Percentiles rank a stretch among this genome's conserved stretches.
phyloP scores from a whole-genome alignment of 2,329 filamentous ascomycete species.

The Aspergillus ochraceoroseus region DNA sequence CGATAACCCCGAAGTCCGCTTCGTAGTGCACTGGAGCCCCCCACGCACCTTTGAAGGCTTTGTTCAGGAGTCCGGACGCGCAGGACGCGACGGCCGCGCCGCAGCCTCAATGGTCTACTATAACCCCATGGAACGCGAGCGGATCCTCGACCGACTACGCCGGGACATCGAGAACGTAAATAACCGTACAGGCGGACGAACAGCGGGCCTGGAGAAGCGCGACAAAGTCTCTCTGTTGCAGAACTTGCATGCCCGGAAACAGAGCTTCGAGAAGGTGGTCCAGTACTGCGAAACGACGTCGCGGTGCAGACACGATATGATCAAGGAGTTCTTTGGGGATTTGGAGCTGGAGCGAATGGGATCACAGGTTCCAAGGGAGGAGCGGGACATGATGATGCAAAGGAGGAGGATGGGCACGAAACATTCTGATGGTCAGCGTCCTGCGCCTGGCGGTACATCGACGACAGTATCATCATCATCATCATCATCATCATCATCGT shows the following conservation, averaged over 20 bases:
- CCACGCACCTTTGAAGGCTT: conserved; percentile 94
- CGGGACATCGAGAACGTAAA: conserved; percentile 41
- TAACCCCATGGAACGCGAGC: conserved; percentile 76
- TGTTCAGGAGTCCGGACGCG: conserved; percentile 90
- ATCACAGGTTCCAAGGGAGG: conserved; percentile 20
- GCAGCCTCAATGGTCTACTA: conserved; percentile 88
- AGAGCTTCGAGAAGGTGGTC: conserved; percentile 64
- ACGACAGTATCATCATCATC: too few relatives aligned
- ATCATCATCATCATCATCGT: too few relatives aligned
- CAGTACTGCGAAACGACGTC: conserved; percentile 74
- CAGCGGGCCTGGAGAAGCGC: conserved; percentile 5
- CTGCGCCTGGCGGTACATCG: too few relatives aligned
- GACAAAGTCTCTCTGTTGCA: conserved; percentile 38
- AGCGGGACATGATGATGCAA: conserved; percentile 3
- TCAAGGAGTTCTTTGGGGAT: conserved; percentile 75
- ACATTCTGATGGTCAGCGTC: not conserved
- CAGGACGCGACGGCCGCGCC: conserved; percentile 83
- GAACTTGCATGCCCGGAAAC: conserved; percentile 46
- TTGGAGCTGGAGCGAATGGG: conserved; percentile 34
- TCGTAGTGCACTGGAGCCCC: conserved; percentile 90
- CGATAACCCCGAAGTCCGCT: conserved; percentile 89
- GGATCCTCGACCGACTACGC: conserved; percentile 55
- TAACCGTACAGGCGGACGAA: conserved; percentile 26
- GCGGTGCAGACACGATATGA: conserved; percentile 68
- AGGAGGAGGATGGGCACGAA: too few relatives aligned